Percentiles rank a stretch among this genome's conserved stretches.
These are phyloP conservation scores for Suhomyces ambrosiae DNA, from an alignment of 1,139 yeast genomes.

Conservation along the genomic window DNA sequence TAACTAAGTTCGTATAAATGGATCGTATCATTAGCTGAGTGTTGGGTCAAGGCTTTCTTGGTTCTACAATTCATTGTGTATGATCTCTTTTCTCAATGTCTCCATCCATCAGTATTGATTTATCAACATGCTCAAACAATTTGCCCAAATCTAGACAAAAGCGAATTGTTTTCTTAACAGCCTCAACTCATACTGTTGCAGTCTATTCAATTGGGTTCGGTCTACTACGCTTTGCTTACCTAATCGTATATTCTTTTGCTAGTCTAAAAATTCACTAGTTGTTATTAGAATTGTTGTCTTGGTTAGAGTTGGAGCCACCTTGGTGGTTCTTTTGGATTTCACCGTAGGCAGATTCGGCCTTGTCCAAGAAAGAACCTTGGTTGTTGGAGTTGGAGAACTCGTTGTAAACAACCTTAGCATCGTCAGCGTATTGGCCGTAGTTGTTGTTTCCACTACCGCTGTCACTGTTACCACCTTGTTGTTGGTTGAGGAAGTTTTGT, in stretches of 20 bases:
- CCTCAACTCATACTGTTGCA: too few species aligned
- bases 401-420: constrained; percentile 38
- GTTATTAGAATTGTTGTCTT: constrained; percentile 3
- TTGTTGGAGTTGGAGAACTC: constrained; percentile 29
- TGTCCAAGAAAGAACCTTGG: constrained; percentile 31
- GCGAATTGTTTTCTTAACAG: too few species aligned
- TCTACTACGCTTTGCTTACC: background rate
- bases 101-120: too few species aligned
- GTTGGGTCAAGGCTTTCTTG: too few species aligned
- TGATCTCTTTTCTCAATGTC: too few species aligned
- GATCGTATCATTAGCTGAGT: too few species aligned
- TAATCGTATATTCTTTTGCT: too few species aligned
- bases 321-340: constrained; percentile 21
- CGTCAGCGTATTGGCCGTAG: constrained; percentile 27
- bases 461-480: constrained; percentile 20
- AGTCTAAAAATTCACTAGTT: too few species aligned
- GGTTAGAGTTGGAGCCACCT: constrained; percentile 5
- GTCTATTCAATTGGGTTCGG: background rate
- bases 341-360: constrained; percentile 38
- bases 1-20: too few species aligned
- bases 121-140: too few species aligned
- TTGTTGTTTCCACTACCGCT: constrained; percentile 19
- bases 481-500: constrained; percentile 9
- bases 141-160: too few species aligned
- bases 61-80: too few species aligned